Percentiles rank a stretch among this genome's conserved stretches.
Evolutionary conservation across 1,284 basidiomycete genomes (phyloP).

Genomic region (Ustilago hordei): DNA sequence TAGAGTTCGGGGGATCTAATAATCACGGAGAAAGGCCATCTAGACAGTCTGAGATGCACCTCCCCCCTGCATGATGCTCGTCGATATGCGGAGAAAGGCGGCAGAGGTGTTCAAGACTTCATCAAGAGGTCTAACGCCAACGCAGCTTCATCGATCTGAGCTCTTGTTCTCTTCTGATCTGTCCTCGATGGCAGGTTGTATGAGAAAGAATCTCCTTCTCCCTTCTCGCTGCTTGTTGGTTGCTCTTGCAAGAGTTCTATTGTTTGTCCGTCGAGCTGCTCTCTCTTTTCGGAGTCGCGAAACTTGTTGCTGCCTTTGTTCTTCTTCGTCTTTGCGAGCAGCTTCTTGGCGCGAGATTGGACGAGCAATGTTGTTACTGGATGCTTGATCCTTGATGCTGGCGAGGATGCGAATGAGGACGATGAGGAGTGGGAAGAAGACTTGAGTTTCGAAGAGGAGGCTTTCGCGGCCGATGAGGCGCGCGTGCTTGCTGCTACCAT

Average conservation of each 20-base stretch:
- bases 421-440: slow-evolving; percentile 10
- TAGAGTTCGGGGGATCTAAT: background rate
- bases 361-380: slow-evolving; percentile 8
- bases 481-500: slow-evolving; percentile 18
- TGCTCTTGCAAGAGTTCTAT: slow-evolving; percentile 11
- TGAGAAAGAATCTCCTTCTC: slow-evolving; percentile 26
- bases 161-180: slow-evolving; percentile 24
- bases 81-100: no score
- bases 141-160: slow-evolving; percentile 32
- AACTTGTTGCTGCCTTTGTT: slow-evolving; percentile 27
- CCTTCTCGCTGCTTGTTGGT: background rate
- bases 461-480: background rate
- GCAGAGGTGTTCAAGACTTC: slow-evolving; percentile 17
- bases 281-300: slow-evolving; percentile 24
- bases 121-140: slow-evolving; percentile 30
- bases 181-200: slow-evolving; percentile 13
- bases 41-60: no score
- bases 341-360: slow-evolving; percentile 23
- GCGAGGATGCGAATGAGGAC: slow-evolving; percentile 10
- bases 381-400: slow-evolving; percentile 1
- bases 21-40: background rate
- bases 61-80: no score
- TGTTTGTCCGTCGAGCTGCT: slow-evolving; percentile 27
- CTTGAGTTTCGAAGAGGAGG: slow-evolving; percentile 14
- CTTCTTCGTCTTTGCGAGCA: slow-evolving; percentile 10